Conservation (phyloP, 2,329 filamentous ascomycete species). For the Tolypocladium ovalisporum region DNA sequence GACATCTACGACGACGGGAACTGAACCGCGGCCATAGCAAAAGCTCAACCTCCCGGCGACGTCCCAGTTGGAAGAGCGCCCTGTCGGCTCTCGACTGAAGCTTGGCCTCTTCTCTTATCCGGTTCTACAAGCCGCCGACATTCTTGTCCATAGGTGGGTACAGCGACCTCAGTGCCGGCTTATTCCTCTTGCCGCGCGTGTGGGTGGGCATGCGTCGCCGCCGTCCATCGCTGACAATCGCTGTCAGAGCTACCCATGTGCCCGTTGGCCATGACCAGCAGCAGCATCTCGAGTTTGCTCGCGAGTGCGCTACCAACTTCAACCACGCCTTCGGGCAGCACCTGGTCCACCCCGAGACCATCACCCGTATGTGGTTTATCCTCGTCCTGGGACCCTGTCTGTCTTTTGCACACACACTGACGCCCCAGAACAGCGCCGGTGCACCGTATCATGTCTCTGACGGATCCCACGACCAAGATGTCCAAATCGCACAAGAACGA, state of each 20-base stretch:
- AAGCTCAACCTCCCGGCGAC: slow-evolving; percentile 58
- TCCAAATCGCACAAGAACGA: slow-evolving; percentile 72
- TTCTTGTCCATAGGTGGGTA: slow-evolving; percentile 66
- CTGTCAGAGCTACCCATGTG: slow-evolving; percentile 69
- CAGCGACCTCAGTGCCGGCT: neutral
- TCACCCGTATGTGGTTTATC: slow-evolving; percentile 48
- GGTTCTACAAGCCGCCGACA: slow-evolving; percentile 88
- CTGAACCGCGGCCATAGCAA: slow-evolving; percentile 37
- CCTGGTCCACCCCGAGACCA: slow-evolving; percentile 55
- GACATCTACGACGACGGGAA: neutral
- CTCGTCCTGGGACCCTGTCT: too few relatives aligned
- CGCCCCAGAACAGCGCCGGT: slow-evolving; percentile 48
- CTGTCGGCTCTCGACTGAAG: slow-evolving; percentile 54
- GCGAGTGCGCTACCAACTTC: slow-evolving; percentile 78
- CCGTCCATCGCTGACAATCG: neutral
- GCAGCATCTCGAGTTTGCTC: slow-evolving; percentile 88
- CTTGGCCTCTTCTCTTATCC: slow-evolving; percentile 93
- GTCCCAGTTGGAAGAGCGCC: slow-evolving; percentile 45
- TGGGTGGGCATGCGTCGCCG: neutral
- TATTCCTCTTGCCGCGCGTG: neutral
- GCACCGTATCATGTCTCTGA: slow-evolving; percentile 83
- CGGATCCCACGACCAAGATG: slow-evolving; percentile 74
- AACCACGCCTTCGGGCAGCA: slow-evolving; percentile 62
- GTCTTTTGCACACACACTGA: neutral
- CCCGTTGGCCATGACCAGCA: slow-evolving; percentile 93